These are phyloP conservation scores for Cryphonectria nitschkei DNA, from an alignment of 2,329 filamentous ascomycete species.

Conservation along the genomic window DNA sequence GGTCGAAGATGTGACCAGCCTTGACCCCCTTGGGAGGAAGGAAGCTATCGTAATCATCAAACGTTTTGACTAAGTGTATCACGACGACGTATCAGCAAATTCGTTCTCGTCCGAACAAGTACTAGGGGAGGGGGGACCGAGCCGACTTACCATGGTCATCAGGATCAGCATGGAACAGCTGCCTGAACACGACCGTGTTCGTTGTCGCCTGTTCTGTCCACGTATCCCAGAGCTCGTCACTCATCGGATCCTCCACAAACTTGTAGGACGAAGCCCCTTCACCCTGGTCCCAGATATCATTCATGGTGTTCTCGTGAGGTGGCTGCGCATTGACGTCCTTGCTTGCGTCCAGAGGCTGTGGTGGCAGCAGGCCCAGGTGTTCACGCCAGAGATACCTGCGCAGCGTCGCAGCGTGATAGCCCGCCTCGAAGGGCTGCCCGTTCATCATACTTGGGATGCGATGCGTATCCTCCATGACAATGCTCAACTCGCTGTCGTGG, in stretches of 20 bases:
- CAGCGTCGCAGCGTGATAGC: constrained; percentile 81
- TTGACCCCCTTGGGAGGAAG: constrained; percentile 71
- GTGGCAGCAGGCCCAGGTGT: constrained; percentile 79
- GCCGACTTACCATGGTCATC: constrained; percentile 72
- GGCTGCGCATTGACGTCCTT: constrained; percentile 76
- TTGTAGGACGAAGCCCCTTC: constrained; percentile 65
- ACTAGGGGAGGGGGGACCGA: too few relatives aligned
- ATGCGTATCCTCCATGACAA: constrained; percentile 85
- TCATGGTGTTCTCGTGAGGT: constrained; percentile 67
- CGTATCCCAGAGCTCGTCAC: constrained; percentile 66
- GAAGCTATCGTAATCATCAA: constrained; percentile 87
- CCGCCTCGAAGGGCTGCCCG: constrained; percentile 74
- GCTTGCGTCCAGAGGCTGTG: constrained; percentile 70
- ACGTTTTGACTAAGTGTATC: constrained; percentile 71
- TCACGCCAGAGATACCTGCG: constrained; percentile 86
- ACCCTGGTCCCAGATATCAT: constrained; percentile 64
- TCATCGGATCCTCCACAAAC: constrained; percentile 72
- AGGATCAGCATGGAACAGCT: constrained; percentile 85
- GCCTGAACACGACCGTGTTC: constrained; percentile 77
- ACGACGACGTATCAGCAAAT: neutral
- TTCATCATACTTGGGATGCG: constrained; percentile 75
- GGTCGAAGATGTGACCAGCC: constrained; percentile 85
- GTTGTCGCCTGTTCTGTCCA: constrained; percentile 71
- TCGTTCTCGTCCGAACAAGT: neutral
- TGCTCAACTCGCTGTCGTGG: constrained; percentile 88